Evolutionary conservation across 2,329 filamentous ascomycete species (phyloP), one percentile per base, ranked within the genome.

Genomic region (Beauveria pseudobassiana): DNA sequence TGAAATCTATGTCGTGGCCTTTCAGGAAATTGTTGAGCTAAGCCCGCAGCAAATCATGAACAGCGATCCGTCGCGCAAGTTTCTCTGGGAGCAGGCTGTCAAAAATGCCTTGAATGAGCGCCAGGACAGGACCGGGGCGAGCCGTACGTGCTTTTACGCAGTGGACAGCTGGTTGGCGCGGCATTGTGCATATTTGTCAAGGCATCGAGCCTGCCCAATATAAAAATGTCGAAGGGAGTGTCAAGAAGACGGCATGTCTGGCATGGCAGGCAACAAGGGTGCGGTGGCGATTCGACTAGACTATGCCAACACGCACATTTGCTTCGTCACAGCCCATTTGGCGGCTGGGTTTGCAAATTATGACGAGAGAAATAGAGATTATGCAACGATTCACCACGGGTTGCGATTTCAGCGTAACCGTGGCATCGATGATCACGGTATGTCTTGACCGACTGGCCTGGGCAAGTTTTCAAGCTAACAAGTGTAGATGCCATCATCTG

Each of bases 21-120:
- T 99, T 69, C 95, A 99, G 71, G 95, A 99, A 74, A 98, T 99
- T 65, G 95, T 99, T n/a, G 91, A 96, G 70, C 79, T 99, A 52
- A 97, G 91, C 68, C 95, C 96, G 18, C 93, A 98, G 72, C 95
- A 99, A 70, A 98, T 99, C 70, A 97, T 99, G 92, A 96, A 96
- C 66, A 98, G 93, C 63, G 93, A 99, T 71, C 95, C 95, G 1
- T 86, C 87, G 3, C 84, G 90, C 59, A 90, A 93, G 66, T 87
- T 91, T 65, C 78, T 87, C 22, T 99, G 95, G 95, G 95, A 99
- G 72, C 77, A 82, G 59, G 87, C 90, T 4, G 92, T 98, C 26
- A 87, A 88, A 66, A 80, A 79, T 51, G 91, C 88, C 16, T 76
- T 99, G 45, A 97, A 98, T 68, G 75, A 77, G 12, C 84, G 89